Evolutionary conservation across 192 early-diverging fungal genomes (phyloP).

Genomic region (Backusella westeae): DNA sequence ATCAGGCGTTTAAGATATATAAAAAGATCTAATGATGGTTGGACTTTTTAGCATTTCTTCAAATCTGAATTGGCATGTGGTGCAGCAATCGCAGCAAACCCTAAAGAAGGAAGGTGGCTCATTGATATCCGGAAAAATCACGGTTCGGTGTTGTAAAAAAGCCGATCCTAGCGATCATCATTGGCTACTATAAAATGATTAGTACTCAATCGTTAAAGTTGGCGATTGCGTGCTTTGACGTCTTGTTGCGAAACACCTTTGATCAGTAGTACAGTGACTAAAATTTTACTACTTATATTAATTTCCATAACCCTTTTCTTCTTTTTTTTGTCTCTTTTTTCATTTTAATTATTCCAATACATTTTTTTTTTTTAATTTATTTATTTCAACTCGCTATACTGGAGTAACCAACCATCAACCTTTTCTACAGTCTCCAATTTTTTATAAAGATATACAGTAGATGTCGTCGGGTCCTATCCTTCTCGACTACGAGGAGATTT

Average conservation of each 20-base stretch:
- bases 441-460: neutral
- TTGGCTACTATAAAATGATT: conserved; percentile 1
- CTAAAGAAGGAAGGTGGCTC: neutral
- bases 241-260: conserved; percentile 18
- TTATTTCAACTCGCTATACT: neutral
- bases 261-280: neutral
- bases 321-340: neutral
- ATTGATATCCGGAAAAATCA: neutral
- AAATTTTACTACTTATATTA: neutral
- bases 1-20: neutral
- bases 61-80: neutral
- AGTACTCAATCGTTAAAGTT: neutral
- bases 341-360: neutral
- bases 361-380: neutral
- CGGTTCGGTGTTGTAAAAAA: neutral
- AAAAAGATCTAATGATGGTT: neutral
- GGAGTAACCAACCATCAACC: neutral
- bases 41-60: neutral
- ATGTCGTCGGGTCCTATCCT: conserved; percentile 12
- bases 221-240: conserved; percentile 21
- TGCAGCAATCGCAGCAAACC: neutral
- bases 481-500: conserved; percentile 22
- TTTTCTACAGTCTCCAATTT: neutral
- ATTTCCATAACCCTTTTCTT: neutral
- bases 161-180: neutral